Conservation (phyloP, 106 monocot genomes). For the Agapanthus africanus region DNA sequence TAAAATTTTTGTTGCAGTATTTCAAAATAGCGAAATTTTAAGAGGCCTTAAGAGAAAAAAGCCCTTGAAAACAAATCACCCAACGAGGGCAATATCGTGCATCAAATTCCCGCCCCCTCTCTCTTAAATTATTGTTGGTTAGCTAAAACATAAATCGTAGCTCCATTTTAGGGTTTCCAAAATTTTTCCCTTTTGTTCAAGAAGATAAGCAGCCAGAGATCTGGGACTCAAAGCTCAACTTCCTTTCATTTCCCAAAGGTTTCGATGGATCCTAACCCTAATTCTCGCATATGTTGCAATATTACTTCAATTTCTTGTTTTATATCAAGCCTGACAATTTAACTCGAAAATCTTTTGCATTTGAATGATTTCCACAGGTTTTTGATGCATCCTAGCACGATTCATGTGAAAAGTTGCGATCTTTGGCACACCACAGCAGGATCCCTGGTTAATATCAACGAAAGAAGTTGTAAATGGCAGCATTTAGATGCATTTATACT, state of each 20-base stretch:
- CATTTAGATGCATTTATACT: background rate
- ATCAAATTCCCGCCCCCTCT: background rate
- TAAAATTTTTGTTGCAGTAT: no score
- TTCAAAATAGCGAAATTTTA: no score
- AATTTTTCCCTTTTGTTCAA: no score
- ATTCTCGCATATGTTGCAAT: background rate
- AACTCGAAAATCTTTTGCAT: background rate
- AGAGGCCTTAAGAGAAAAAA: no score
- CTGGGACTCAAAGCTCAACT: no score
- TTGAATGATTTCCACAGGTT: background rate
- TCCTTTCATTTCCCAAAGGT: background rate
- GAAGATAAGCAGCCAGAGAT: no score
- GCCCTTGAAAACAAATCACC: no score
- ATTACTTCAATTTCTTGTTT: background rate
- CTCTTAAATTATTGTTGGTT: background rate
- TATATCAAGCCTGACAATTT: background rate
- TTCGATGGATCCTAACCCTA: background rate
- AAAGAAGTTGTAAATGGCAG: background rate
- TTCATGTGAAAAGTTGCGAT: conserved; percentile 1
- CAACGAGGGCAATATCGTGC: no score
- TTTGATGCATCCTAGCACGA: background rate
- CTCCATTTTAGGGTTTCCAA: background rate
- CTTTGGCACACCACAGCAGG: background rate
- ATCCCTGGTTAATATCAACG: no score
- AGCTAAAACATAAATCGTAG: background rate